phyloP scores from a whole-genome alignment of 177 flowering plant species.

The Telopea speciosissima region DNA sequence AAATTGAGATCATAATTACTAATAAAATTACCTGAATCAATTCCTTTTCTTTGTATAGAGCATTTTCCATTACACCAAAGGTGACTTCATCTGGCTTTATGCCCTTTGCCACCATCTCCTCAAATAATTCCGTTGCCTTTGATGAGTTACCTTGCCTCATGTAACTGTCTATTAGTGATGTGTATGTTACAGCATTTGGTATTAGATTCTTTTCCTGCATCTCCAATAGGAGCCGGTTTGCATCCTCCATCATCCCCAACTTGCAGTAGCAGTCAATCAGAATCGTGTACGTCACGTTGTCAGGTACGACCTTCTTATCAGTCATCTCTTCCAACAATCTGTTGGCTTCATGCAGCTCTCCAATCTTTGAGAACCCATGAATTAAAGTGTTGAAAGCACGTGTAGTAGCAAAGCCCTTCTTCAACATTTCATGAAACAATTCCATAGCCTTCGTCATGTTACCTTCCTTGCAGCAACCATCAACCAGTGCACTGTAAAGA shows the following conservation, averaged over 20 bases:
- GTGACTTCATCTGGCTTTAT: conserved; percentile 39
- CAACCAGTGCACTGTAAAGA: conserved; percentile 49
- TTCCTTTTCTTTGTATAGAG: conserved; percentile 28
- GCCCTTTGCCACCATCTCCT: conserved; percentile 44
- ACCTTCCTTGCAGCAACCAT: conserved; percentile 59
- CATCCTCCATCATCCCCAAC: conserved; percentile 42
- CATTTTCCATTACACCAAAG: conserved; percentile 28
- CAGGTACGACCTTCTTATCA: conserved; percentile 35
- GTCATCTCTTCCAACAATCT: conserved; percentile 37
- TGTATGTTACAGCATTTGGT: conserved; percentile 47
- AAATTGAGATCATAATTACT: too few relatives aligned
- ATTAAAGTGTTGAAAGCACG: conserved; percentile 49
- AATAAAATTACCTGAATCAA: conserved; percentile 16
- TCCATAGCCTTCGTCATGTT: conserved; percentile 50
- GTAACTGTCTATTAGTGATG: conserved; percentile 48
- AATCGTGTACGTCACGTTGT: conserved; percentile 59
- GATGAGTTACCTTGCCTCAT: conserved; percentile 22
- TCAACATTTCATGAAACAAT: conserved; percentile 43
- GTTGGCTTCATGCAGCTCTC: conserved; percentile 37
- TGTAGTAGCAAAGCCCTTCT: conserved; percentile 44
- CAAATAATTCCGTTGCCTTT: conserved; percentile 37
- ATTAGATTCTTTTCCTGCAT: conserved; percentile 43
- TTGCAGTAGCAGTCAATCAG: conserved; percentile 53
- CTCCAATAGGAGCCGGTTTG: conserved; percentile 34
- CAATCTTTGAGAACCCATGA: conserved; percentile 55